These are phyloP conservation scores for Yamadazyma jaroonii DNA, from an alignment of 1,139 yeast genomes.

Conservation along the genomic window DNA sequence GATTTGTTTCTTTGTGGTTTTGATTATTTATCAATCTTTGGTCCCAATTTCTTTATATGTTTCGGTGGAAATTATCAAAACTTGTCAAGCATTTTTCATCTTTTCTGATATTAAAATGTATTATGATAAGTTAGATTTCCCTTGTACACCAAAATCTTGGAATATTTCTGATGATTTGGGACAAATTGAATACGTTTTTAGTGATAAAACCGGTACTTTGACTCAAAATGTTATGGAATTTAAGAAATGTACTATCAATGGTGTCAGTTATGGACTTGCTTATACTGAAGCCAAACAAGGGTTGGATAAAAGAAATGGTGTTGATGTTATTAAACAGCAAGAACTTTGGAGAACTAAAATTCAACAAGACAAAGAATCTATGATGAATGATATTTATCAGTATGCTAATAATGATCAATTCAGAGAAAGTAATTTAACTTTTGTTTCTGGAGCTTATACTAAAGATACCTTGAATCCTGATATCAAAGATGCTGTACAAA, in stretches of 20 bases:
- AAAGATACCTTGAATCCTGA: conserved; percentile 31
- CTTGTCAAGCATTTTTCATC: conserved; percentile 91
- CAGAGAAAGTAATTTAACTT: conserved; percentile 67
- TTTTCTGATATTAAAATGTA: conserved; percentile 87
- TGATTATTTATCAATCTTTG: conserved; percentile 85
- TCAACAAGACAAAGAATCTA: conserved; percentile 56
- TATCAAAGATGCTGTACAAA: conserved; percentile 50
- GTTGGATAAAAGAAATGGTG: conserved; percentile 80
- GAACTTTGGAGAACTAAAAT: conserved; percentile 63
- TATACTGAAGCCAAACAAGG: conserved; percentile 97
- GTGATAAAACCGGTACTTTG: conserved; percentile 95
- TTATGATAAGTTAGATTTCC: conserved; percentile 80
- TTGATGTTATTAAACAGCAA: conserved; percentile 70
- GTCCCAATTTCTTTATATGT: conserved; percentile 95
- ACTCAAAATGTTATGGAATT: conserved; percentile 98
- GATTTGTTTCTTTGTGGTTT: conserved; percentile 81
- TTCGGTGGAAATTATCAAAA: conserved; percentile 91
- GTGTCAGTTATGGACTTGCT: conserved; percentile 87
- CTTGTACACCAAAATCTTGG: conserved; percentile 97
- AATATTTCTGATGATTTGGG: conserved; percentile 96
- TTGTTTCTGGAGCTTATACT: conserved; percentile 64
- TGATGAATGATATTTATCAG: conserved; percentile 55
- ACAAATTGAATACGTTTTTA: conserved; percentile 91
- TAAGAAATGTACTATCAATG: conserved; percentile 86
- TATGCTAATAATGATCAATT: conserved; percentile 56